A percentile compares a stretch with the other conserved stretches of the same genome.
phyloP scores from a whole-genome alignment of 768 basidiomycete species.

The Tricholoma sp. region DNA sequence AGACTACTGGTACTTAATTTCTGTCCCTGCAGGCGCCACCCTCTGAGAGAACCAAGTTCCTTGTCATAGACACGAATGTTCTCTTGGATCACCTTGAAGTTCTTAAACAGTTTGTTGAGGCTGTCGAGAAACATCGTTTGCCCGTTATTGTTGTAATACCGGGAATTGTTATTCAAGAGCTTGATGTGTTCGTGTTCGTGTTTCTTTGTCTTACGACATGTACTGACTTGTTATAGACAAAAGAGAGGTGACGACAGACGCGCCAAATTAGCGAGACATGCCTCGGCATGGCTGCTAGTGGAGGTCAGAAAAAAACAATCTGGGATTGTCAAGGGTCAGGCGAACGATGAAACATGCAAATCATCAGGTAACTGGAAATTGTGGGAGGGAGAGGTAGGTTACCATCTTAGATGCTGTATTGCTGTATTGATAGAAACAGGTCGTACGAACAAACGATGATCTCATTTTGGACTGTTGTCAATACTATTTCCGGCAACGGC shows the following conservation, averaged over 20 bases:
- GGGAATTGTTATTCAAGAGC: conserved; percentile 68
- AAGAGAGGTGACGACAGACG: conserved; percentile 37
- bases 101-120: conserved; percentile 58
- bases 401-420: not conserved
- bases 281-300: conserved; percentile 62
- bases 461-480: conserved; percentile 73
- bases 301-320: conserved; percentile 49
- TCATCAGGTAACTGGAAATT: conserved; percentile 57
- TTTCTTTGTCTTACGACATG: not conserved
- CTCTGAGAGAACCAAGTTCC: conserved; percentile 36
- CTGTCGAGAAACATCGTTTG: conserved; percentile 44
- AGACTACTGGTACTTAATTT: not conserved
- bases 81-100: conserved; percentile 63
- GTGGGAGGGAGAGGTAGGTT: conserved; percentile 39
- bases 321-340: conserved; percentile 50
- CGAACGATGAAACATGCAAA: conserved; percentile 59
- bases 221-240: conserved; percentile 29
- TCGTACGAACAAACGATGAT: conserved; percentile 51
- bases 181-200: conserved; percentile 65
- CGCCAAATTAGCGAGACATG: conserved; percentile 64
- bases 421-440: conserved; percentile 8
- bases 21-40: conserved; percentile 32
- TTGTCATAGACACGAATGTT: conserved; percentile 80
- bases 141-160: conserved; percentile 66
- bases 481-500: conserved; percentile 44